phyloP scores from a whole-genome alignment of 2,329 filamentous ascomycete genomes.

The Chrysoporthe cubensis region DNA sequence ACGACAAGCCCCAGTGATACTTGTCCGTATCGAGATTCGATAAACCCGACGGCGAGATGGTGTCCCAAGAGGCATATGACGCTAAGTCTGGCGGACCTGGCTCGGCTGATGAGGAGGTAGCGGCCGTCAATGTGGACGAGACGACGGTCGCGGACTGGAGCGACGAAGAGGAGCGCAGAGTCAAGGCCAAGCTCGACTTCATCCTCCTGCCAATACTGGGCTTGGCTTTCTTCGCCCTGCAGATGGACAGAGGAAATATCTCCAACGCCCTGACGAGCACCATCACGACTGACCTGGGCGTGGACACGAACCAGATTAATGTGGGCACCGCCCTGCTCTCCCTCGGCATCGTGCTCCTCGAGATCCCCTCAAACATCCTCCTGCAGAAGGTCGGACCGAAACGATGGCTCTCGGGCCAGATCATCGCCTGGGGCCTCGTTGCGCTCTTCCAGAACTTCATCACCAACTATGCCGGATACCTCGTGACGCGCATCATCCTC shows the following conservation, averaged over 20 bases:
- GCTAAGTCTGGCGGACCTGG: neutral
- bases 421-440: slow-evolving; percentile 48
- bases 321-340: slow-evolving; percentile 55
- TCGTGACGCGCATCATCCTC: slow-evolving; percentile 38
- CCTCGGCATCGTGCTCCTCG: slow-evolving; percentile 50
- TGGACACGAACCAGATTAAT: slow-evolving; percentile 57
- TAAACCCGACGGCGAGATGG: neutral
- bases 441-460: slow-evolving; percentile 46
- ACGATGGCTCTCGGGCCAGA: slow-evolving; percentile 38
- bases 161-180: slow-evolving; percentile 7
- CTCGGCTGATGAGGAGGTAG: neutral
- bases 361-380: slow-evolving; percentile 52
- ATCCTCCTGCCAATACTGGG: slow-evolving; percentile 51
- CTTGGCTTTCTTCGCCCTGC: slow-evolving; percentile 50
- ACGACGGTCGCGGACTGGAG: neutral
- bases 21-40: neutral
- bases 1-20: neutral
- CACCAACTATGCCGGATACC: slow-evolving; percentile 32
- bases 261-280: slow-evolving; percentile 51
- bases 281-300: slow-evolving; percentile 53
- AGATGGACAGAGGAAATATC: slow-evolving; percentile 43
- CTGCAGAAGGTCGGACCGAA: slow-evolving; percentile 38
- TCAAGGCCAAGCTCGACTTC: slow-evolving; percentile 44
- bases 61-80: neutral
- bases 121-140: slow-evolving; percentile 1